Evolutionary conservation across 208 protist genomes (phyloP), one percentile per base, ranked within the genome.

Genomic region (Leptomonas pyrrhocoris): DNA sequence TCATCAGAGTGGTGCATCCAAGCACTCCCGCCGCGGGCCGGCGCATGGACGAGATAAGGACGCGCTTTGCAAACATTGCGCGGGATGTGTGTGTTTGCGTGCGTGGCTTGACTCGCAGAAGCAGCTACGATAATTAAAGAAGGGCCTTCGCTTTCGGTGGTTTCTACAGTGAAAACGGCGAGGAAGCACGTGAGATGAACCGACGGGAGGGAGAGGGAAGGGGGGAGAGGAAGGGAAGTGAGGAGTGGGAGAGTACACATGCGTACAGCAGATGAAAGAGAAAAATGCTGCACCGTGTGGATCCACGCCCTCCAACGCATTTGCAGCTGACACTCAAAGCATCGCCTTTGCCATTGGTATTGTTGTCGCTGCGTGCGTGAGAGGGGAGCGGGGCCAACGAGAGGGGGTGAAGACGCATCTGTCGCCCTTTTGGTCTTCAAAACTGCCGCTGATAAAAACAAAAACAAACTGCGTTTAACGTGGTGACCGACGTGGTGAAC

Each of bases 51-150:
- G 48, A 23, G 30, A 30, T 13, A 19, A 55, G 31, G 6, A 34
- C 61, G 36, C 61, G 61, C 28, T 28, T 55, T 28, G 61, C 34
- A 23, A 67, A 27, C 61, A 67, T 67, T 18, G 11, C n/a, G n/a
- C n/a, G n/a, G n/a, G n/a, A n/a, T n/a, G n/a, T n/a, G n/a, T n/a
- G n/a, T n/a, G n/a, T n/a, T n/a, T n/a, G n/a, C n/a, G n/a, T n/a
- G n/a, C n/a, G n/a, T n/a, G n/a, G n/a, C n/a, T n/a, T 38, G 34
- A 38, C 7, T 38, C 34, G 34, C 34, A 38, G 3, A 9, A 38
- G 34, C 34, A 45, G 11, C 23, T 31, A 8, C 19, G n/a, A n/a
- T n/a, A n/a, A n/a, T n/a, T n/a, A n/a, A n/a, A n/a, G n/a, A n/a
- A n/a, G n/a, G n/a, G n/a, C n/a, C n/a, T 40, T 40, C 43, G 11